Evolutionary conservation across 345 rosid species (phyloP), one percentile per base, ranked within the genome.

Genomic region (Anastatica hierochuntica): DNA sequence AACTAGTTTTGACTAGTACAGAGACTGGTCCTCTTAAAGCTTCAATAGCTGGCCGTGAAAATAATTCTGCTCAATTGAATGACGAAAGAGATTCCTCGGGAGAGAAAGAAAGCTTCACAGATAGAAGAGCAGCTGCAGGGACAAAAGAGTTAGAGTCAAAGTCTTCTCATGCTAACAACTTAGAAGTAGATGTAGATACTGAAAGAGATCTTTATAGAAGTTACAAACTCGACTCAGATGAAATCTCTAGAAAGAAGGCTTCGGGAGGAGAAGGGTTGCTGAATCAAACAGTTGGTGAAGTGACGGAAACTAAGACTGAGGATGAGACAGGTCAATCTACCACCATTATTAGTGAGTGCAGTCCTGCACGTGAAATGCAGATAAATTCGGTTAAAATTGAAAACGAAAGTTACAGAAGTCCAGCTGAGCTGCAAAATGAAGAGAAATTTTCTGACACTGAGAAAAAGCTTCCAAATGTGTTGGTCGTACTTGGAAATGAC

Each of bases 111-210:
- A 44, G 45, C 49, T 33, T 70, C 20, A 47, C 64, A 53, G 67
- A 64, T 79, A 69, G 69, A 37, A 73, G 62, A 18, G 71, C 66
- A 18, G 71, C 66, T 63, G 42, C 57, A 42, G 76, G 66, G 63
- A 50, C 63, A 19, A 79, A 75, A 66, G 70, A 69, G 57, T 67
- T 83, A 66, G 82, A 81, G 61, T 75, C 78, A 19, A 87, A 80
- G 60, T 83, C 85, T 60, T 83, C 84, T 63, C 76, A 77, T 69
- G 74, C 84, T 49, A 80, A 76, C 40, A 73, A 69, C 54, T 40
- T 72, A 66, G 63, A 58, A 58, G 49, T 78, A 58, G 85, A 76
- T 72, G 76, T 57, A 62, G 79, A 72, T 70, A 81, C 77, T 61
- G 80, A 69, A 58, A 69, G 61, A 49, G 76, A 70, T 67, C 56